Base-by-base conservation (phyloP, 2,329 filamentous ascomycete genomes). In the Alternaria sp. region DNA sequence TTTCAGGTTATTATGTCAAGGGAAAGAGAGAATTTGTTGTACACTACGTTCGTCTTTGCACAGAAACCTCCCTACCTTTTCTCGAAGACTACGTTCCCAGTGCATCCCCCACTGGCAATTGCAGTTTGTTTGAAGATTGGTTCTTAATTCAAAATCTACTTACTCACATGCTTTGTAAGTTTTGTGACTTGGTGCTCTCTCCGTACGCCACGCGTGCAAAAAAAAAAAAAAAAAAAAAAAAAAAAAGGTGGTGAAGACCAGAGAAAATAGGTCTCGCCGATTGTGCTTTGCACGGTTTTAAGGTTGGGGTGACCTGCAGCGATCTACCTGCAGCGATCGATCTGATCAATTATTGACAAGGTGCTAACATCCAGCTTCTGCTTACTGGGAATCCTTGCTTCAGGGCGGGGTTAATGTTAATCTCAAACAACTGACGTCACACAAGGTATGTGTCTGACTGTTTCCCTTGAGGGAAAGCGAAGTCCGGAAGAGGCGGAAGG, bases 1-100 rank as follows among this genome's bases (percentile, higher is more conserved):
- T 41, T 55, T 42, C 39, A n/a, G n/a, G n/a, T 14, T 51, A 37
- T 33, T 28, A 11, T 29, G 23, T 29, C 13, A 37, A 50, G n/a
- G 17, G 8, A 17, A 29, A 14, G 11, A 46, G 24, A 24, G 14
- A 31, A 33, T 8, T 21, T 26, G 48, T 21, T 26, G 48, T 26
- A 37, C 28, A 24, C n/a, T 46, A 13, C 28, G 26, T 23, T 48
- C 31, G 13, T 48, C 31, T 46, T 36, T 36, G 31, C 31, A 48
- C 21, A 48, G 23, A 24, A n/a, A 26, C 24, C 14, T 48, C 44
- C 36, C 36, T 34, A 29, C 14, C 9, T 29, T n/a, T 29, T 10
- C 26, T 28, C 10, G 14, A 14, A 42, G 24, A 28, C 41, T 44
- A 29, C 14, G 6, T 5, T 17, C 9, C 9, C 17, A 34, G 44